A percentile compares a stretch with the other conserved stretches of the same genome.
Conservation (phyloP, 2,329 filamentous ascomycete species). For the Nannizziopsis barbatae region DNA sequence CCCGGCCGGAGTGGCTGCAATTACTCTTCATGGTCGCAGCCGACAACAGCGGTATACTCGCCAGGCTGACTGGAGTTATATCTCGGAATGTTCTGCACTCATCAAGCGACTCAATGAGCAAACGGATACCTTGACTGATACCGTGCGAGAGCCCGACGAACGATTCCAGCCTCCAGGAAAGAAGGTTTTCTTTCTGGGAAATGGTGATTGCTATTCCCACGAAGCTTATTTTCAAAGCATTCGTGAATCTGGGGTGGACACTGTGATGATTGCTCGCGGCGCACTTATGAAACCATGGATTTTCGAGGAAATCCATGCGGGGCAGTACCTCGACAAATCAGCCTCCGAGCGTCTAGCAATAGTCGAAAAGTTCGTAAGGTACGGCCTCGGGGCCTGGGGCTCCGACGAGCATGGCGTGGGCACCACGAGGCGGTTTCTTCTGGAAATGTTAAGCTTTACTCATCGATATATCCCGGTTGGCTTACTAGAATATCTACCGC, state of each 20-base stretch:
- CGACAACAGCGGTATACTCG: conserved; percentile 90
- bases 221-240: conserved; percentile 73
- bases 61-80: conserved; percentile 90
- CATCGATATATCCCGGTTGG: conserved; percentile 86
- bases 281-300: conserved; percentile 97
- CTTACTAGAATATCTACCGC: conserved; percentile 75
- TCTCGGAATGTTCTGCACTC: conserved; percentile 74
- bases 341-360: conserved; percentile 74
- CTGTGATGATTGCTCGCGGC: conserved; percentile 94
- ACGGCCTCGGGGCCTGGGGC: conserved; percentile 89
- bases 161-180: conserved; percentile 58
- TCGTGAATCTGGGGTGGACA: conserved; percentile 67
- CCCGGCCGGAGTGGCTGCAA: conserved; percentile 77
- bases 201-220: conserved; percentile 93
- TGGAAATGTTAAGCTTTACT: conserved; percentile 92
- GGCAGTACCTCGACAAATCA: conserved; percentile 92
- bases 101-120: conserved; percentile 68
- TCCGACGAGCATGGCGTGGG: conserved; percentile 90
- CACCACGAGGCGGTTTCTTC: conserved; percentile 77
- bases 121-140: conserved; percentile 59
- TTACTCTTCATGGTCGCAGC: conserved; percentile 87
- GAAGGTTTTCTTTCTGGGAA: conserved; percentile 85
- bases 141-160: conserved; percentile 62
- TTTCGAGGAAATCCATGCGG: conserved; percentile 86
- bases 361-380: conserved; percentile 78